Evolutionary conservation across 2,329 filamentous ascomycete species (phyloP), one percentile per base, ranked within the genome.

Genomic region (Penicillium palitans): DNA sequence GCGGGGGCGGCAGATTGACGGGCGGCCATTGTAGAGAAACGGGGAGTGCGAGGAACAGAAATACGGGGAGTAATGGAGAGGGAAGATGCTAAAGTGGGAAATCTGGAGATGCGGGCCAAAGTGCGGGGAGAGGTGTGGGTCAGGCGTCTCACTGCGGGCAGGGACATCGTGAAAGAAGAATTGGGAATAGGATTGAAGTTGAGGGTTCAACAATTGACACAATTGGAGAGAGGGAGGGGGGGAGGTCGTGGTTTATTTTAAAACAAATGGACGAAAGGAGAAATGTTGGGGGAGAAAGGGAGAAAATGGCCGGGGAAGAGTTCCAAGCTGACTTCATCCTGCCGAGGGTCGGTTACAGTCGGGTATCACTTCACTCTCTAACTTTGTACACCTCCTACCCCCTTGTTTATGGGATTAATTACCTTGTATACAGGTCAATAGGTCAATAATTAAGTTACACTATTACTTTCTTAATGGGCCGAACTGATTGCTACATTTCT

Each of bases 101-200:
- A 61, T 68, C 69, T 72, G 63, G 72, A 73, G 67, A 80, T 75
- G 58, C 78, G 80, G 67, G 76, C 73, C 61, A 80, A 79, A 66
- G 75, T 76, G 69, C 71, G 73, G 63, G 70, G 74, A 70, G 70
- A 67, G 63, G 73, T 71, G 68, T 73, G 71, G 72, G 75, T 75
- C 69, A 77, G 65, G 66, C 75, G 73, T 72, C 74, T 74, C 63
- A 77, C 67, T 58, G 74, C 73, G 67, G 74, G 74, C 66, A 75
- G 65, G 72, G 75, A 77, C 76, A 77, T 77, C 61, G 58, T 69
- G 58, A 58, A 44, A 66, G 70, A 69, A 70, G 72, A 39, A 79
- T 80, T 65, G 73, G 42, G 33, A 37, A 39, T 33, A 39, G 37
- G 52, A 55, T 39, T 24, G 45, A 45, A 45, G 25, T 19, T 24